Base-by-base conservation (phyloP, 345 rosid genomes). In the Rhizophora apiculata region DNA sequence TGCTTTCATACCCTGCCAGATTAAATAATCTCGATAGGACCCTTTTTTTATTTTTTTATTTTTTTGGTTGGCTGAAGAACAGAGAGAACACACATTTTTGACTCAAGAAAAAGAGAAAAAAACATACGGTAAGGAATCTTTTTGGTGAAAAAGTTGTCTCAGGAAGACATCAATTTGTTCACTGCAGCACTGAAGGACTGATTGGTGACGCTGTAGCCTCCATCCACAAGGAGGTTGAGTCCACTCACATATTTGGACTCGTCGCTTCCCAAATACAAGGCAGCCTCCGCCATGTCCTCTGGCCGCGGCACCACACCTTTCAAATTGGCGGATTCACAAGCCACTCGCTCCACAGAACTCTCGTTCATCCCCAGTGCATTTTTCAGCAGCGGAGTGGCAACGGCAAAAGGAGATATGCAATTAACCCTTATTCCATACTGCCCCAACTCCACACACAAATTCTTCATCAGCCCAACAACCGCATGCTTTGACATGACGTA, bases 401-500 rank as follows among this genome's bases (percentile, higher is more conserved):
- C 11, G 1, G 74, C 81, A 36, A 72, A 69, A 3, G 84, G 84
- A 8, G 84, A 81, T 10, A 83, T 53, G 18, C 77, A 67, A 60
- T 83, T 83, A 3, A 79, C 80, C 69, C 87, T 68, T 2, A 83
- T 76, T 21, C 84, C 84, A 22, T 76, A 27, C 26, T 57, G 78
- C 59, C 84, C 84, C n/a, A 83, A 51, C 37, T 83, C 84, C n/a
- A 81, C 80, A 62, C 81, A 74, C 49, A 81, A 70, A 74, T 70
- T 83, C 78, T 79, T 83, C 76, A 72, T 76, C 20, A 83, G 70
- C 67, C 87, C 84, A 22, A 83, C 84, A 67, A 81, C 79, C 1
- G 85, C 85, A 24, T 76, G 83, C 79, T 83, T 81, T 6, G 87
- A 83, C 68, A 63, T 20, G 5, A 80, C 62, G 48, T 83, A 83